Evolutionary conservation across 2,329 filamentous ascomycete genomes (phyloP).

Genomic region (Tolypocladium inflatum): DNA sequence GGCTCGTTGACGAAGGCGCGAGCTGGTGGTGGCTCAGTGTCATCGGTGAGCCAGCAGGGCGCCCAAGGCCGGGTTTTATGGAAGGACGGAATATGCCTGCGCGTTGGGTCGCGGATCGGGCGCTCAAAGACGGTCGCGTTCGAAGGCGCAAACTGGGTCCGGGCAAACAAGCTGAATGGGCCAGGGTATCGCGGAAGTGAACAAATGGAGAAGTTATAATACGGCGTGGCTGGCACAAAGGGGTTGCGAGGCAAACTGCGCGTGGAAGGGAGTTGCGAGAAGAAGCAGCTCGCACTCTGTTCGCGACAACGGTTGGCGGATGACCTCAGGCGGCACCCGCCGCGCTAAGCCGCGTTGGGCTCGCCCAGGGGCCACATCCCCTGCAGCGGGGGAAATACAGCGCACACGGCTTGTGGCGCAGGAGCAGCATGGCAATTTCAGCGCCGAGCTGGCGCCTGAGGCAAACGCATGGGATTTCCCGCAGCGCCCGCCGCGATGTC

Average conservation of each 20-base stretch:
- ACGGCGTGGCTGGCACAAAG: not conserved
- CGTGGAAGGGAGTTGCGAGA: not conserved
- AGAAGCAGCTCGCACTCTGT: not conserved
- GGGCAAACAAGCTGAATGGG: not conserved
- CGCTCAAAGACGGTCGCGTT: not conserved
- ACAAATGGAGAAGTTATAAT: not conserved
- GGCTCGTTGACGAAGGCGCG: not conserved
- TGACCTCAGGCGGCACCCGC: not conserved
- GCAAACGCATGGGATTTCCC: not conserved
- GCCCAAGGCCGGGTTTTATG: not conserved
- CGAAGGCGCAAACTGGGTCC: not conserved
- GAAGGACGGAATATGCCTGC: not conserved
- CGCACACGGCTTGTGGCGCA: not conserved
- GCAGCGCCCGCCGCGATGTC: not conserved
- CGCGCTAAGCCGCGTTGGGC: not conserved
- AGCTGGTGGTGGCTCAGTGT: not conserved
- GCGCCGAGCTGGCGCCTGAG: not conserved
- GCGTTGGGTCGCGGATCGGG: not conserved
- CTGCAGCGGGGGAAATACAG: not conserved
- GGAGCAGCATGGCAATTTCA: not conserved
- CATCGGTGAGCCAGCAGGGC: not conserved
- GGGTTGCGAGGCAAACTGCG: not conserved
- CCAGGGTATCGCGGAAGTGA: not conserved
- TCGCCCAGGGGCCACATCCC: not conserved
- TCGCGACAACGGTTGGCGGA: not conserved